These are phyloP conservation scores for Termitomyces bulborhizus DNA, from an alignment of 768 basidiomycete genomes.

Conservation along the genomic window DNA sequence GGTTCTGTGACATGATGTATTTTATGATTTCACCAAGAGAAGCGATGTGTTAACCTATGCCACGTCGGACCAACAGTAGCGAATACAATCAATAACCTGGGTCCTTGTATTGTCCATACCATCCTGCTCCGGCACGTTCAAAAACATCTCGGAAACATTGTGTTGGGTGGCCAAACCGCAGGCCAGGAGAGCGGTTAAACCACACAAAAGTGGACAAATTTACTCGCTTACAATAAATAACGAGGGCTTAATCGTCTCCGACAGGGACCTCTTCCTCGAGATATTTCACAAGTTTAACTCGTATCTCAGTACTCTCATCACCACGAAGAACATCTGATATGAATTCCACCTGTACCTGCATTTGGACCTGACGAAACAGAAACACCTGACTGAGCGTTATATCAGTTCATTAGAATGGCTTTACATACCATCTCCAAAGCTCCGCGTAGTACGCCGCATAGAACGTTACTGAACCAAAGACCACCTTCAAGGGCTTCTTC, in stretches of 20 bases:
- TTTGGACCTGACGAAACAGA: slow-evolving; percentile 65
- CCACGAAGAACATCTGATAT: slow-evolving; percentile 87
- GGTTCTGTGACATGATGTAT: background rate
- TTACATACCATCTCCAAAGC: slow-evolving; percentile 88
- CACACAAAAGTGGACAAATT: background rate
- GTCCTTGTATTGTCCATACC: background rate
- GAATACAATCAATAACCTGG: too few relatives aligned
- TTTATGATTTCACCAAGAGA: background rate
- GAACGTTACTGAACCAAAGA: slow-evolving; percentile 93
- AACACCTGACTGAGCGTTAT: background rate
- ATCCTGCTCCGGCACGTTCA: slow-evolving; percentile 2
- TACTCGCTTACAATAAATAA: background rate
- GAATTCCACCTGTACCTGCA: slow-evolving; percentile 90
- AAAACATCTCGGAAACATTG: background rate
- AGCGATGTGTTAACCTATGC: background rate
- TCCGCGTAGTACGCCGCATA: slow-evolving; percentile 91
- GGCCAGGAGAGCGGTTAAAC: background rate
- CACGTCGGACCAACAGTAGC: too few relatives aligned
- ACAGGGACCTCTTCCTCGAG: slow-evolving; percentile 94
- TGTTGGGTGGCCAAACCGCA: background rate
- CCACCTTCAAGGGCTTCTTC: slow-evolving; percentile 90
- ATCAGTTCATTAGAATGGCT: background rate
- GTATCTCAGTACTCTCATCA: slow-evolving; percentile 91
- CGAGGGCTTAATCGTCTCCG: slow-evolving; percentile 69
- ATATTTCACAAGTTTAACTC: slow-evolving; percentile 85